These are phyloP conservation scores for Penicillium turbatum DNA, from an alignment of 495 filamentous ascomycete genomes.

Conservation along the genomic window DNA sequence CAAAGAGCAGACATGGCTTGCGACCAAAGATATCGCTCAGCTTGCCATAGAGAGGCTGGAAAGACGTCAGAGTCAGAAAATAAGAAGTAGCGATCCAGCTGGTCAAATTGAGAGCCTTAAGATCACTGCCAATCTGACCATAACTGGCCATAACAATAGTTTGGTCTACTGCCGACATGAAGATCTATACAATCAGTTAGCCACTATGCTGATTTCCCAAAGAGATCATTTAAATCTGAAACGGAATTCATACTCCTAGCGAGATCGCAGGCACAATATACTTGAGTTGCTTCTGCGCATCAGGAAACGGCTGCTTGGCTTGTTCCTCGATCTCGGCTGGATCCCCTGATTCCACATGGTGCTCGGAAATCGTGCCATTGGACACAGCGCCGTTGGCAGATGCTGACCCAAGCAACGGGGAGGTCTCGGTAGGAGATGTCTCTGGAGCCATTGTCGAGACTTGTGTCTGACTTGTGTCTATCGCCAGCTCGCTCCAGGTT, in stretches of 20 bases:
- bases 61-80: conserved; percentile 72
- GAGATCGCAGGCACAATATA: conserved; percentile 51
- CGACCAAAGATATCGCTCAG: conserved; percentile 78
- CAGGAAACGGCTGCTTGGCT: conserved; percentile 27
- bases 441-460: conserved; percentile 26
- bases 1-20: conserved; percentile 69
- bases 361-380: conserved; percentile 24
- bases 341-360: conserved; percentile 21
- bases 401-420: conserved; percentile 36
- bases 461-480: not conserved
- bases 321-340: conserved; percentile 12
- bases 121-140: conserved; percentile 74
- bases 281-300: conserved; percentile 33
- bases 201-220: not conserved
- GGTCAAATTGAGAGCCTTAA: conserved; percentile 72
- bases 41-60: conserved; percentile 77
- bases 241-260: conserved; percentile 41
- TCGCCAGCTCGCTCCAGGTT: conserved; percentile 1
- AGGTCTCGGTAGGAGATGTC: conserved; percentile 33
- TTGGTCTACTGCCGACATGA: conserved; percentile 73
- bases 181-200: conserved; percentile 42
- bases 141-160: conserved; percentile 78
- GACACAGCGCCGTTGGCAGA: conserved; percentile 25
- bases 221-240: not conserved
- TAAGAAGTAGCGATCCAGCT: conserved; percentile 81